These are phyloP conservation scores for Auriscalpium orientale DNA, from an alignment of 768 basidiomycete genomes.

Conservation along the genomic window DNA sequence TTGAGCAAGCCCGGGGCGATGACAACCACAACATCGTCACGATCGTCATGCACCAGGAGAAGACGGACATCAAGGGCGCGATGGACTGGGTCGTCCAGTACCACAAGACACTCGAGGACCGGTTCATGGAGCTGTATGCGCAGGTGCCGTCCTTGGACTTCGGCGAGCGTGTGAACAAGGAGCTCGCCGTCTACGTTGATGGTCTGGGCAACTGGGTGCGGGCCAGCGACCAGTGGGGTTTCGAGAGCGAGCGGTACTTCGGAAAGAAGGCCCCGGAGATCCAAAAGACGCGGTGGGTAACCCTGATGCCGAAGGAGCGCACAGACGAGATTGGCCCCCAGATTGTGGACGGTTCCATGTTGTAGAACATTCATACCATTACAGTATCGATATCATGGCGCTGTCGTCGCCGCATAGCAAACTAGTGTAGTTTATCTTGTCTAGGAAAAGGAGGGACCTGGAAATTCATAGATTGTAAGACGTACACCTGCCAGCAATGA, in stretches of 20 bases:
- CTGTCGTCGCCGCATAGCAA: too few relatives aligned
- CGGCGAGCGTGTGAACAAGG: constrained; percentile 28
- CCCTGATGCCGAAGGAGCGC: constrained; percentile 11
- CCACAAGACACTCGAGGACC: constrained; percentile 22
- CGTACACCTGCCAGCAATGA: too few relatives aligned
- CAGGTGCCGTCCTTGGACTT: constrained; percentile 25
- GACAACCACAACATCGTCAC: constrained; percentile 35
- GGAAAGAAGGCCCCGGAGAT: constrained; percentile 13
- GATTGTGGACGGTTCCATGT: constrained; percentile 8
- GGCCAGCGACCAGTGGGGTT: constrained; percentile 35
- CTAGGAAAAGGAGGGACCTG: too few relatives aligned
- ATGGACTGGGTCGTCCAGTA: constrained; percentile 26
- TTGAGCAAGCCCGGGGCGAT: constrained; percentile 29
- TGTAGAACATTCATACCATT: constrained; percentile 1
- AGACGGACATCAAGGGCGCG: constrained; percentile 27
- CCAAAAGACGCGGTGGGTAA: constrained; percentile 12
- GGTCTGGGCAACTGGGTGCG: constrained; percentile 40
- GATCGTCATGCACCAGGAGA: constrained; percentile 34
- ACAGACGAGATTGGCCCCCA: constrained; percentile 11
- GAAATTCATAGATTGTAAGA: too few relatives aligned
- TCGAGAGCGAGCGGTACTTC: constrained; percentile 25
- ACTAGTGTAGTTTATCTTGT: too few relatives aligned
- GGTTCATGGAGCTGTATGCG: constrained; percentile 24
- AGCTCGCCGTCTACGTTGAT: constrained; percentile 31
- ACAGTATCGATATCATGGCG: too few relatives aligned